Conservation (phyloP, 2,329 filamentous ascomycete genomes). For the Conoideocrella luteorostrata region DNA sequence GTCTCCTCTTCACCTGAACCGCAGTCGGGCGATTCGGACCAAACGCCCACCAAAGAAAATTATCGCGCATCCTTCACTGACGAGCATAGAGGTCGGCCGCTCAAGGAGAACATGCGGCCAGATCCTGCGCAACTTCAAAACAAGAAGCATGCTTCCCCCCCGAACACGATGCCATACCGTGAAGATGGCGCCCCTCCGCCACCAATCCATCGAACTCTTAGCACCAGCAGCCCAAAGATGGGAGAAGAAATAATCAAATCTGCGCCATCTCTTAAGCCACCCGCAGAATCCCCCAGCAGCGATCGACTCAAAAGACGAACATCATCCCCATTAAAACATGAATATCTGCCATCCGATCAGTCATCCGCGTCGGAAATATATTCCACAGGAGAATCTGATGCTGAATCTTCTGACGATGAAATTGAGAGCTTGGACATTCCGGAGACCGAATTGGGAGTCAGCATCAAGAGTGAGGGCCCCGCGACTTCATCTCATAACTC, state of each 20-base stretch:
- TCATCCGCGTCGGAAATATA: conserved; percentile 50
- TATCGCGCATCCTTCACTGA: conserved; percentile 13
- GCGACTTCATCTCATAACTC: conserved; percentile 24
- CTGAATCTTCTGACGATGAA: conserved; percentile 46
- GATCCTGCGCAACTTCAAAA: conserved; percentile 29
- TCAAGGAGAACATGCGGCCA: conserved; percentile 31
- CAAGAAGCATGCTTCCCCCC: conserved; percentile 14
- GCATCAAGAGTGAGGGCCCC: conserved; percentile 36
- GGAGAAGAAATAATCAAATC: conserved; percentile 8
- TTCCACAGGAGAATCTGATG: conserved; percentile 44
- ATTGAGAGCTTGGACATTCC: conserved; percentile 55
- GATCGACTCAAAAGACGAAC: conserved; percentile 58
- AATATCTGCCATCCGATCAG: conserved; percentile 80
- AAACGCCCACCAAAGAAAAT: conserved; percentile 18
- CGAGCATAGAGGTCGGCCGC: conserved; percentile 21
- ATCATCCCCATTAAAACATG: conserved; percentile 93
- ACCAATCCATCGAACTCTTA: conserved; percentile 44
- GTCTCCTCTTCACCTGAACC: background rate
- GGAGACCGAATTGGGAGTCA: conserved; percentile 52
- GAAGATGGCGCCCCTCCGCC: conserved; percentile 52
- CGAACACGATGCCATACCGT: conserved; percentile 30
- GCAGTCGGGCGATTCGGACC: conserved; percentile 2
- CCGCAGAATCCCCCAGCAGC: conserved; percentile 35
- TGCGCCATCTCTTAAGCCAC: conserved; percentile 16
- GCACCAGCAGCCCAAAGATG: conserved; percentile 28